Base-by-base conservation (phyloP, 495 filamentous ascomycete species). In the Rhypophila decipiens region DNA sequence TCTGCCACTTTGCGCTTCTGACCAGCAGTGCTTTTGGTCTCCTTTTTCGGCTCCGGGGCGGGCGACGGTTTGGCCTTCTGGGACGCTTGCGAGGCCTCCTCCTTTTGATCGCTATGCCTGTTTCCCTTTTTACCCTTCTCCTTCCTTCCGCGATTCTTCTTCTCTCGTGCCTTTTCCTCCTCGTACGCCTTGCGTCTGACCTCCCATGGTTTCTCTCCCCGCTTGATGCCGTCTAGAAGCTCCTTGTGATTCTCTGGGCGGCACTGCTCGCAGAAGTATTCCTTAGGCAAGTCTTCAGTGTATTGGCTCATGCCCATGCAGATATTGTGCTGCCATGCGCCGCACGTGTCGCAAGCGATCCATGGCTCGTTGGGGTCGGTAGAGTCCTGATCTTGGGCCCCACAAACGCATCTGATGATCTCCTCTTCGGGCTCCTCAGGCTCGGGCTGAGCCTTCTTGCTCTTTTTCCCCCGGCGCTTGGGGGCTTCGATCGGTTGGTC, bases 261-360 rank as follows among this genome's bases (percentile, higher is more conserved):
- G 71, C 93, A 98, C 61, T 83, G 70, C 63, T 98, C 93, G 62
- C 93, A 98, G 61, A 82, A 90, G 68, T 97, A 98, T 58, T 84
- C 68, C 56, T 77, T 74, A 24, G 86, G 86, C 50, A 88, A 69
- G 50, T 86, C 78, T 29, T 87, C 81, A 13, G 85, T 78, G 47
- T 82, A 82, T 52, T 88, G 83, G 48, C 81, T 80, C 50, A 95
- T 74, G 22, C 87, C 89, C 80, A 98, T 89, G 63, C 93, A 98
- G 53, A 90, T 81, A 58, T 94, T 95, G 62, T 98, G 93, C 65
- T 98, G 93, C 93, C 93, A 98, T 39, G 84, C 89, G 22, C 80
- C 79, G 59, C 93, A 98, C 27, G 72, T 76, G 58, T 98, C 93
- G 68, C 93, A 98, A 56, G 85, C 84, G 57, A 97, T 94, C 79